Conservation (phyloP, 73 alveolate species). For the Symbiodinium natans region DNA sequence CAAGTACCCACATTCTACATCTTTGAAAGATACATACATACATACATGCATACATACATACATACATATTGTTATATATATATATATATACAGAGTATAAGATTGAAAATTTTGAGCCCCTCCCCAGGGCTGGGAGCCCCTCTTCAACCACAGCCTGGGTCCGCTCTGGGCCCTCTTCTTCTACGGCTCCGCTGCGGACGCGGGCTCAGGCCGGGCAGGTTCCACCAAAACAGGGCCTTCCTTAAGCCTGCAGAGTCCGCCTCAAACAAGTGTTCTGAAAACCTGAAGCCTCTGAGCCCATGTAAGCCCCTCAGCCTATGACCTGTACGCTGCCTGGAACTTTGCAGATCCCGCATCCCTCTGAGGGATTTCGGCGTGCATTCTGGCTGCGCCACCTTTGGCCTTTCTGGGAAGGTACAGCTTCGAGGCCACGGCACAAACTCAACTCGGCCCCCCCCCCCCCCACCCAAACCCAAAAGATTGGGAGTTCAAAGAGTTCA, state of each 20-base stretch:
- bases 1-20: too few relatives aligned
- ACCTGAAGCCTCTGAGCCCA: neutral
- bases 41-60: too few relatives aligned
- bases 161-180: conserved; percentile 53
- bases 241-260: neutral
- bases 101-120: too few relatives aligned
- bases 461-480: too few relatives aligned
- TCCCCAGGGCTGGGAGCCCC: conserved; percentile 73
- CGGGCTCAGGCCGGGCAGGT: conserved; percentile 39
- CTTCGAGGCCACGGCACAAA: conserved; percentile 56
- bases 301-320: too few relatives aligned
- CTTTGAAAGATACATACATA: too few relatives aligned
- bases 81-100: too few relatives aligned
- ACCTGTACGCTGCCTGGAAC: neutral
- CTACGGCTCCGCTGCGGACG: conserved; percentile 72
- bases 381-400: conserved; percentile 52
- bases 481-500: too few relatives aligned
- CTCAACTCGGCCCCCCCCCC: too few relatives aligned
- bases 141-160: conserved; percentile 67
- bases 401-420: conserved; percentile 58
- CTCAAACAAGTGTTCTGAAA: neutral
- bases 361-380: conserved; percentile 39
- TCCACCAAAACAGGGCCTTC: neutral
- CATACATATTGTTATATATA: too few relatives aligned
- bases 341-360: neutral